Evolutionary conservation across 2,329 filamentous ascomycete species (phyloP).

Genomic region (Monilinia polystroma): DNA sequence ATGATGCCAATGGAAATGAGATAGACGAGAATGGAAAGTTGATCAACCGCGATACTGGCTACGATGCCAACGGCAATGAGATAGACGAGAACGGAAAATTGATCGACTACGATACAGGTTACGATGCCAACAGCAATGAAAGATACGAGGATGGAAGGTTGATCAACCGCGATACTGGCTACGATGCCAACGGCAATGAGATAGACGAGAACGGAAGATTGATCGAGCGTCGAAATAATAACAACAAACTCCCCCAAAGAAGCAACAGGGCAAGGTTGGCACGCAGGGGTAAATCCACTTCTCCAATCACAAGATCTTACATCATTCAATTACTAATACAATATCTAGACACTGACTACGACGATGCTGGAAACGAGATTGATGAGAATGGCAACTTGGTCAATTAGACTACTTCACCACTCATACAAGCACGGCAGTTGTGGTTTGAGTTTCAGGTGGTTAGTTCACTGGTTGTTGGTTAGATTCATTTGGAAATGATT

Average conservation of each 20-base stretch:
- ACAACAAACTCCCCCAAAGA: neutral
- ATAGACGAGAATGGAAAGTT: neutral
- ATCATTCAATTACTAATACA: neutral
- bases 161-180: neutral
- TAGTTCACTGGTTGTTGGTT: neutral
- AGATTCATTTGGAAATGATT: neutral
- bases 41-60: neutral
- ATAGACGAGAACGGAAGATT: neutral
- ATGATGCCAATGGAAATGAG: neutral
- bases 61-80: neutral
- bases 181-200: neutral
- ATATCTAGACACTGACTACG: constrained; percentile 2
- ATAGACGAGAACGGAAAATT: neutral
- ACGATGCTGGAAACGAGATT: constrained; percentile 1
- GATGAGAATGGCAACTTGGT: neutral
- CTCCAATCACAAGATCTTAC: neutral
- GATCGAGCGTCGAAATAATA: neutral
- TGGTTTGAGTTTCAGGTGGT: neutral
- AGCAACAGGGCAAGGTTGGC: neutral
- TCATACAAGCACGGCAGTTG: neutral
- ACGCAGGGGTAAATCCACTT: neutral
- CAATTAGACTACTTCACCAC: neutral
- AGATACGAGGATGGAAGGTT: neutral
- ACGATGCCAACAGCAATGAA: neutral
- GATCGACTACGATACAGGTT: neutral